Evolutionary conservation across 805 yeast genomes (phyloP).

Genomic region (Saccharomycopsis babjevae): DNA sequence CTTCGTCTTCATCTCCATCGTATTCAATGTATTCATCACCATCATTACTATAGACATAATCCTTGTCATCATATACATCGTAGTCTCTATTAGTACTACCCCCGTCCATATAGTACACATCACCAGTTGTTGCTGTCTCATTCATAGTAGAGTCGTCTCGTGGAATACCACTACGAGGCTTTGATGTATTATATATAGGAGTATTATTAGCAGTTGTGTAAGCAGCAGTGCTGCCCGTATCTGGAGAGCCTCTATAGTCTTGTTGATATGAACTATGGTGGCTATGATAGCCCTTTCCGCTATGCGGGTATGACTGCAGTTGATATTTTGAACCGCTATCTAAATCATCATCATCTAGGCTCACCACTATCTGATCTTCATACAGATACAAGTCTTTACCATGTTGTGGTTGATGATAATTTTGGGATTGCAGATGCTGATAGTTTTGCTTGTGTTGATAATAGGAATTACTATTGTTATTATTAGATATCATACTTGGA

Average conservation of each 20-base stretch:
- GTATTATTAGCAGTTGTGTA: neutral
- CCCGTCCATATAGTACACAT: neutral
- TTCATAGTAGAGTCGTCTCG: neutral
- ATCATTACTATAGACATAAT: neutral
- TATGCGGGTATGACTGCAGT: neutral
- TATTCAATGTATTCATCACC: neutral
- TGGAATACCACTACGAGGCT: neutral
- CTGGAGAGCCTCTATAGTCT: neutral
- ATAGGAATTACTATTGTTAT: neutral
- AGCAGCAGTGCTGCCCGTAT: neutral
- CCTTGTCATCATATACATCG: neutral
- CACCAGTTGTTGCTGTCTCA: neutral
- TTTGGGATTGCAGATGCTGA: neutral
- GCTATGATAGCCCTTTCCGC: neutral
- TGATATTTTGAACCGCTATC: neutral
- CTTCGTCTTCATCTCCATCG: constrained; percentile 16
- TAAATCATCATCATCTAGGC: neutral
- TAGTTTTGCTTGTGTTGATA: neutral
- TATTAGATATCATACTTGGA: neutral
- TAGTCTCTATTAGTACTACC: neutral
- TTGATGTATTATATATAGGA: neutral
- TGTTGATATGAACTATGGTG: neutral
- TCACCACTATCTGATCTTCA: neutral
- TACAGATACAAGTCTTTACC: neutral
- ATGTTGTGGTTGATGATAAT: neutral